phyloP scores from a whole-genome alignment of 2,329 filamentous ascomycete genomes.

The Xylariaceae sp. region DNA sequence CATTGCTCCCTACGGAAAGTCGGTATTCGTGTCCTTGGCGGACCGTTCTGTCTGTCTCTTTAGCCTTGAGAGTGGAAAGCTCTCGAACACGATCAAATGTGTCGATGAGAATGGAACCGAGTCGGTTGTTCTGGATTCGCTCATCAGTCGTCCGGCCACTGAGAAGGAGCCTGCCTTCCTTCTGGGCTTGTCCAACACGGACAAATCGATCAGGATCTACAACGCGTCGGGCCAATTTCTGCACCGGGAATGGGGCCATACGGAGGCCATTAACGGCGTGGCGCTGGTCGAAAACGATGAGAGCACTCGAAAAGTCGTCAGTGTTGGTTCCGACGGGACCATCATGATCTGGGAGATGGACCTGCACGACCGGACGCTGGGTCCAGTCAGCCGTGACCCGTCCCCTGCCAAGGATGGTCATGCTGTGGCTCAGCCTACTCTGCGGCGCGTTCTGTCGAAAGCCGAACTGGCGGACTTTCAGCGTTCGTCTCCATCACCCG shows the following conservation, averaged over 20 bases:
- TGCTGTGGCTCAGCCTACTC: slow-evolving; percentile 58
- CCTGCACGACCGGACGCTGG: slow-evolving; percentile 35
- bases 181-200: slow-evolving; percentile 83
- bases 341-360: slow-evolving; percentile 71
- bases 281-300: slow-evolving; percentile 58
- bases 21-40: slow-evolving; percentile 50
- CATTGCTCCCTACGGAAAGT: slow-evolving; percentile 53
- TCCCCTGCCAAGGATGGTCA: slow-evolving; percentile 44
- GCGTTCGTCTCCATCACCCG: slow-evolving; percentile 33
- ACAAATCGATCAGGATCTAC: slow-evolving; percentile 91
- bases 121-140: slow-evolving; percentile 72
- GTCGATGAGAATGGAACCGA: slow-evolving; percentile 74
- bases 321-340: slow-evolving; percentile 70
- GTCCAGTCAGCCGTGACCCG: slow-evolving; percentile 40
- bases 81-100: slow-evolving; percentile 70
- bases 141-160: slow-evolving; percentile 55
- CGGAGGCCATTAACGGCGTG: slow-evolving; percentile 84
- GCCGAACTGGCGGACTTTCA: slow-evolving; percentile 79
- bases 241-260: slow-evolving; percentile 89
- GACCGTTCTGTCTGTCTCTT: slow-evolving; percentile 55
- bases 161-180: slow-evolving; percentile 57
- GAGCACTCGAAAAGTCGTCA: slow-evolving; percentile 54
- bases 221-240: slow-evolving; percentile 71
- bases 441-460: slow-evolving; percentile 80
- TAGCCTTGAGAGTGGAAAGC: slow-evolving; percentile 60